Percentiles rank a stretch among this genome's conserved stretches.
These are phyloP conservation scores for Phaeotremella skinneri DNA, from an alignment of 768 basidiomycete genomes.

Conservation along the genomic window DNA sequence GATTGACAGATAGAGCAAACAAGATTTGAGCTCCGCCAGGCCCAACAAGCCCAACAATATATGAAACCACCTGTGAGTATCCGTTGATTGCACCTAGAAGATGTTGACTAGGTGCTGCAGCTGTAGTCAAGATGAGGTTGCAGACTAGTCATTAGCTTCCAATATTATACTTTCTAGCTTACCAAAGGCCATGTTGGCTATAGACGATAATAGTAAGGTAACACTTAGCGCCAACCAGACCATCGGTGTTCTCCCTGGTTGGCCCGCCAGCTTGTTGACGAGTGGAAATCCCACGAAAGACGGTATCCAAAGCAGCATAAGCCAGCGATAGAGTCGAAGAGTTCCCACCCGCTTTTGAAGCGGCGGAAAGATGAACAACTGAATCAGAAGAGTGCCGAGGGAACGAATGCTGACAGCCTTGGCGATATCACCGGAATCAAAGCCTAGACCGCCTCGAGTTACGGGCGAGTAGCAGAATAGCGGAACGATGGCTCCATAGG, in stretches of 20 bases:
- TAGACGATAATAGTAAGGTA: slow-evolving; percentile 17
- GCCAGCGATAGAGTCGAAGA: slow-evolving; percentile 23
- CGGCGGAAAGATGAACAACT: slow-evolving; percentile 34
- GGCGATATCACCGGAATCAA: slow-evolving; percentile 30
- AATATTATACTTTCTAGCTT: slow-evolving; percentile 9
- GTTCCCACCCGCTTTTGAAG: slow-evolving; percentile 28
- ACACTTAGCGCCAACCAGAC: slow-evolving; percentile 31
- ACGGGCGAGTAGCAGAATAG: slow-evolving; percentile 43
- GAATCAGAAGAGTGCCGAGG: slow-evolving; percentile 31
- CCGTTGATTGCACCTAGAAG: slow-evolving; percentile 40
- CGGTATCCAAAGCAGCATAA: slow-evolving; percentile 36
- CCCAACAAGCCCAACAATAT: slow-evolving; percentile 29
- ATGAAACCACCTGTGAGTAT: slow-evolving; percentile 36
- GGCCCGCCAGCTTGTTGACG: slow-evolving; percentile 29
- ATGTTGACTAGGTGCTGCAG: slow-evolving; percentile 32
- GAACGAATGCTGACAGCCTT: slow-evolving; percentile 31
- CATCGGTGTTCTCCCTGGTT: background rate
- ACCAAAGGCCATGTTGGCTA: slow-evolving; percentile 38
- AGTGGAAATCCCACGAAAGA: slow-evolving; percentile 33
- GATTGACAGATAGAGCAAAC: slow-evolving; percentile 38
- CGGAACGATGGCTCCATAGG: slow-evolving; percentile 27
- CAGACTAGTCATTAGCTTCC: slow-evolving; percentile 23
- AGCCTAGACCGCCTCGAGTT: slow-evolving; percentile 33
- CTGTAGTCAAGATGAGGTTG: slow-evolving; percentile 39
- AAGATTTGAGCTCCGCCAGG: slow-evolving; percentile 32